Percentiles rank a stretch among this genome's conserved stretches.
These are phyloP conservation scores for Limnanthes douglasii DNA, from an alignment of 345 rosid species.

Conservation along the genomic window DNA sequence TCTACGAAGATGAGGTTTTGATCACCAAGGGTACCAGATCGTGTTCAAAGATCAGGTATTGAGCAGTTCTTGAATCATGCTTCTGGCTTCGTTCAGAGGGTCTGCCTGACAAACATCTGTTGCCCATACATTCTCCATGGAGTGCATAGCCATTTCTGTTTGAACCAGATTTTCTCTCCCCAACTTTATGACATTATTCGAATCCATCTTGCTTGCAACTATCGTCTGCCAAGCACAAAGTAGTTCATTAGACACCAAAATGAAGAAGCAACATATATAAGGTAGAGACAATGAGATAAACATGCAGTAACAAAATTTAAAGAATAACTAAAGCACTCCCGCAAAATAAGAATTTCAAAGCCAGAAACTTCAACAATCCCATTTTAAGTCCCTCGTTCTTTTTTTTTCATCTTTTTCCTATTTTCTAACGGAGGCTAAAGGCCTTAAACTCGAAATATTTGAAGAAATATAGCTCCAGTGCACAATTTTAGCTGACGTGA, in stretches of 20 bases:
- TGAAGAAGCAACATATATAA: background rate
- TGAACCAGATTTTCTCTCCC: conserved; percentile 31
- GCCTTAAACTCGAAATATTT: no score
- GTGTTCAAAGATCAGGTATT: conserved; percentile 10
- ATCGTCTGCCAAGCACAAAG: conserved; percentile 33
- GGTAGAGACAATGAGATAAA: background rate
- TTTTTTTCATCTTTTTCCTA: no score
- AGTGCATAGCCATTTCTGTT: conserved; percentile 19
- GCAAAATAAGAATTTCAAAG: background rate
- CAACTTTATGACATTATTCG: conserved; percentile 16
- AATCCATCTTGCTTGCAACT: conserved; percentile 28
- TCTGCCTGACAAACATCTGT: conserved; percentile 27
- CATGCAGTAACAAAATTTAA: background rate
- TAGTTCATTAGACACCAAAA: conserved; percentile 2
- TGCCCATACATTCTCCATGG: conserved; percentile 49
- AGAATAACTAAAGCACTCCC: no score
- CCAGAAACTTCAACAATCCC: background rate
- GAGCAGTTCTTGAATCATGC: conserved; percentile 22
- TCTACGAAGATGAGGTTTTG: no score
- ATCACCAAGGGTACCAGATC: no score
- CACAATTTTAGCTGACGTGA: no score
- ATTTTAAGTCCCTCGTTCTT: background rate
- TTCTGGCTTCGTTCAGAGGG: conserved; percentile 39
- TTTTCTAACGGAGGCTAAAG: no score
- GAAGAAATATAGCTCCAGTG: no score